Conservation (phyloP, 2,329 filamentous ascomycete species). For the Metarhizium guizhouense region DNA sequence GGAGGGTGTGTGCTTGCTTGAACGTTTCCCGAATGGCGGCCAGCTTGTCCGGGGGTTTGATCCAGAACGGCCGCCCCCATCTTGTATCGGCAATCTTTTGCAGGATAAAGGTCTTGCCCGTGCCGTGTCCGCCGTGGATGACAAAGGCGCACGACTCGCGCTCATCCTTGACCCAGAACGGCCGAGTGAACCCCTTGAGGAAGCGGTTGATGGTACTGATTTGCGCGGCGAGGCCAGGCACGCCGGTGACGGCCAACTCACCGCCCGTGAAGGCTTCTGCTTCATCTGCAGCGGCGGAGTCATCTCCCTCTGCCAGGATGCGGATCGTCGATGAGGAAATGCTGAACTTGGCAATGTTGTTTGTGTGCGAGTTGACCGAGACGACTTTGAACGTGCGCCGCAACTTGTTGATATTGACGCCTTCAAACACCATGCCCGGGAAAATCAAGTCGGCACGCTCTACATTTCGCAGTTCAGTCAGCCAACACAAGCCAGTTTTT, state of each 20-base stretch:
- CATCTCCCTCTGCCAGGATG: constrained; percentile 25
- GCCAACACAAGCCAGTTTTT: no score
- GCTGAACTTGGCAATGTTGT: constrained; percentile 35
- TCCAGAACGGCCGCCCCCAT: constrained; percentile 61
- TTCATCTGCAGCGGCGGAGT: constrained; percentile 6
- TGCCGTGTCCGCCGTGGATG: constrained; percentile 74
- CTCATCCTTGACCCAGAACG: constrained; percentile 20
- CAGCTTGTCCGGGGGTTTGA: constrained; percentile 48
- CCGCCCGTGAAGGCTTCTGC: constrained; percentile 12
- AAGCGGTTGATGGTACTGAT: constrained; percentile 58
- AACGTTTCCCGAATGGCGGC: constrained; percentile 58
- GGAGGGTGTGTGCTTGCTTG: constrained; percentile 54
- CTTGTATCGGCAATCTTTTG: constrained; percentile 54
- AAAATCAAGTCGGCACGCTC: constrained; percentile 59
- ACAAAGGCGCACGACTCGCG: constrained; percentile 50
- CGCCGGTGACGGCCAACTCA: constrained; percentile 38
- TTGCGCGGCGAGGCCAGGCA: constrained; percentile 61
- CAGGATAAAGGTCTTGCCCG: constrained; percentile 73
- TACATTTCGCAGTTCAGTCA: constrained; percentile 15
- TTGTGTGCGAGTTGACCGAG: constrained; percentile 43
- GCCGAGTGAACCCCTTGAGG: constrained; percentile 45
- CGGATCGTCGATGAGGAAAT: constrained; percentile 26
- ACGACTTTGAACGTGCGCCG: constrained; percentile 41
- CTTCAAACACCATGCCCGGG: constrained; percentile 62
- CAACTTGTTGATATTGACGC: constrained; percentile 29